Conservation (phyloP, 2,329 filamentous ascomycete species). For the Camillea tinctor region DNA sequence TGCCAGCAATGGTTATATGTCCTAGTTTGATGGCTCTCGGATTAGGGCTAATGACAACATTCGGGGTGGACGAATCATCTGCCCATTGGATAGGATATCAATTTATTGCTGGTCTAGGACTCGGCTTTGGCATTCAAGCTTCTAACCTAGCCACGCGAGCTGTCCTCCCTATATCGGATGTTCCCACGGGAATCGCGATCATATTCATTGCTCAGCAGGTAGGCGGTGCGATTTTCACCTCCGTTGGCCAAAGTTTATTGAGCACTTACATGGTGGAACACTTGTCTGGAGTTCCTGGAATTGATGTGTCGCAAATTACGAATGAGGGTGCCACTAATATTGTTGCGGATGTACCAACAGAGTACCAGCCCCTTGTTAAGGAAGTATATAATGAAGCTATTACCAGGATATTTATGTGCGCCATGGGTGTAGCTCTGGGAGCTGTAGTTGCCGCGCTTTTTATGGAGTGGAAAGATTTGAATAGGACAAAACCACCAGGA, state of each 20-base stretch:
- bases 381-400: no score
- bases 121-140: slow-evolving; percentile 41
- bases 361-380: no score
- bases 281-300: no score
- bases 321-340: no score
- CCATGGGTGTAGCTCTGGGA: no score
- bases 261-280: slow-evolving; percentile 27
- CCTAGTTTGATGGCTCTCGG: slow-evolving; percentile 33
- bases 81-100: slow-evolving; percentile 44
- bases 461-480: no score
- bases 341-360: no score
- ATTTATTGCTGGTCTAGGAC: slow-evolving; percentile 39
- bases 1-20: slow-evolving; percentile 38
- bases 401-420: no score
- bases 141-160: slow-evolving; percentile 43
- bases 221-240: slow-evolving; percentile 49
- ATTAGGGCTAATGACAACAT: slow-evolving; percentile 40
- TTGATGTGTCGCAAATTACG: no score
- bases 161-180: slow-evolving; percentile 30
- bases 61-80: slow-evolving; percentile 29
- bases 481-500: no score
- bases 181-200: slow-evolving; percentile 27
- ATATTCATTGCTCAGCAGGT: slow-evolving; percentile 44
- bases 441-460: no score
- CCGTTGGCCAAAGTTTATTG: slow-evolving; percentile 51